phyloP scores from a whole-genome alignment of 148 eudicot species.

The Amaranthus cruentus region DNA sequence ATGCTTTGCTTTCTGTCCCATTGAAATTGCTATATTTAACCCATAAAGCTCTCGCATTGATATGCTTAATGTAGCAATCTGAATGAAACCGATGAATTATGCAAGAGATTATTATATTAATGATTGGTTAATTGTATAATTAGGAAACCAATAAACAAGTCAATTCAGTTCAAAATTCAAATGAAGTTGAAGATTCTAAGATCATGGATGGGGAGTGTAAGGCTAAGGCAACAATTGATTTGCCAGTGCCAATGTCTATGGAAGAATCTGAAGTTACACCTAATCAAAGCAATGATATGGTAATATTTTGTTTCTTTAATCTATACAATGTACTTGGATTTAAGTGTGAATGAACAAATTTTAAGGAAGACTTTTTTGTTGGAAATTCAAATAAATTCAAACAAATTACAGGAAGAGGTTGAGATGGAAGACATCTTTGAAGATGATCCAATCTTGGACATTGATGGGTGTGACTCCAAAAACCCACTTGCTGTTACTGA shows the following conservation, averaged over 20 bases:
- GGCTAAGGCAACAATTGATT: conserved; percentile 21
- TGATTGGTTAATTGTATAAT: neutral
- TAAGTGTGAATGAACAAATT: neutral
- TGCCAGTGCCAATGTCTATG: conserved; percentile 47
- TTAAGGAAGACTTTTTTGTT: neutral
- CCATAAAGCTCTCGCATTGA: no score
- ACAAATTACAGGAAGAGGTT: conserved; percentile 40
- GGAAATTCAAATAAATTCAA: neutral
- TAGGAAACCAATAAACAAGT: conserved; percentile 33
- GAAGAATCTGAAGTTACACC: conserved; percentile 29
- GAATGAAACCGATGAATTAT: neutral
- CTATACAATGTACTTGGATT: neutral
- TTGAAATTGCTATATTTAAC: no score
- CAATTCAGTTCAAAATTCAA: conserved; percentile 24
- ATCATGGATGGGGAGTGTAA: conserved; percentile 32
- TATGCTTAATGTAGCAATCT: no score
- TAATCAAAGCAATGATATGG: conserved; percentile 38
- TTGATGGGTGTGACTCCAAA: conserved; percentile 57
- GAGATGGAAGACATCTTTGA: conserved; percentile 86
- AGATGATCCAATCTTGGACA: conserved; percentile 59
- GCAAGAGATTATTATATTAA: neutral
- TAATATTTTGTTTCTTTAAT: conserved; percentile 8
- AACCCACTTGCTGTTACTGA: conserved; percentile 64
- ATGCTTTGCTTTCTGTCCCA: neutral
- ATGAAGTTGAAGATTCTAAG: conserved; percentile 29